These are phyloP conservation scores for Nigrograna mackinnonii DNA, from an alignment of 2,329 filamentous ascomycete species.

Conservation along the genomic window DNA sequence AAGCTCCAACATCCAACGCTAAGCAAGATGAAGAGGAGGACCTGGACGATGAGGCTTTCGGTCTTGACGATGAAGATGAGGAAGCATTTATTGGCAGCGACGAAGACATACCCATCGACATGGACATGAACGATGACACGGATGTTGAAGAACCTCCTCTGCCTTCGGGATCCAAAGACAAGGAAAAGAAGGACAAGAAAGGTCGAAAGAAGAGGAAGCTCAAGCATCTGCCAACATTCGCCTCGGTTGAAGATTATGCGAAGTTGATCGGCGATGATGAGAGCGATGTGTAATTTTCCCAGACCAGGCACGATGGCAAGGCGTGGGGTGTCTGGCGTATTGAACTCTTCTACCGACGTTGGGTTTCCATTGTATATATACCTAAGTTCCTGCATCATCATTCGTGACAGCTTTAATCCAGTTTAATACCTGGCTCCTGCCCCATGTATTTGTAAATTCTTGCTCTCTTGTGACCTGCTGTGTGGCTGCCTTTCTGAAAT, in stretches of 20 bases:
- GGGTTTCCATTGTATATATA: too few species aligned
- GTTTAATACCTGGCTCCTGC: too few species aligned
- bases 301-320: too few species aligned
- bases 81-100: constrained; percentile 60
- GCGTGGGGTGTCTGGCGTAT: too few species aligned
- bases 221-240: constrained; percentile 89
- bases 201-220: constrained; percentile 78
- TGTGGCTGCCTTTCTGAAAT: too few species aligned
- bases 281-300: too few species aligned
- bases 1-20: constrained; percentile 41
- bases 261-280: constrained; percentile 74
- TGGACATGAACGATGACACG: constrained; percentile 45
- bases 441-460: too few species aligned
- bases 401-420: too few species aligned
- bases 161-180: constrained; percentile 34
- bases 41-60: constrained; percentile 42
- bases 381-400: too few species aligned
- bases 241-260: constrained; percentile 91
- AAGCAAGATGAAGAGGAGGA: constrained; percentile 32
- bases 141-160: constrained; percentile 49
- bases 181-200: constrained; percentile 45
- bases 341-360: too few species aligned
- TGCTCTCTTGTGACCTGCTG: too few species aligned
- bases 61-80: constrained; percentile 59
- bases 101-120: constrained; percentile 56